Percentiles rank a stretch among this genome's conserved stretches.
These are phyloP conservation scores for Aspergillus sp. DNA, from an alignment of 2,329 filamentous ascomycete species.

Conservation along the genomic window DNA sequence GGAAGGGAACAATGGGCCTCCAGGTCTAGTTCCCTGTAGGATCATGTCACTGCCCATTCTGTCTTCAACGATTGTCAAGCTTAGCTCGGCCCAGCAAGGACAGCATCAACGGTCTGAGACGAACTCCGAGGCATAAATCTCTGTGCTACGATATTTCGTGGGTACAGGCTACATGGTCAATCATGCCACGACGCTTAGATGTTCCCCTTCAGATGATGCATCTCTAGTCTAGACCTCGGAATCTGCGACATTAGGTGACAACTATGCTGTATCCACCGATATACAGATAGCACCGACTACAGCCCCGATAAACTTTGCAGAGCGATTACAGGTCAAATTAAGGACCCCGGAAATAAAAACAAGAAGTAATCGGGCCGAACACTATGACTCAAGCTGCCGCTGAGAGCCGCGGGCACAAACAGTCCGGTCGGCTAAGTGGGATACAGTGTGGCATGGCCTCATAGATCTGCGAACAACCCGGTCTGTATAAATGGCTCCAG, in stretches of 20 bases:
- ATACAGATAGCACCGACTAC: neutral
- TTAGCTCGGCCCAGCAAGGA: neutral
- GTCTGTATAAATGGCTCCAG: slow-evolving; percentile 12
- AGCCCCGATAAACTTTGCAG: neutral
- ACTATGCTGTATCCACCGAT: neutral
- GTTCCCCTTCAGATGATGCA: neutral
- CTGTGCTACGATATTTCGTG: neutral
- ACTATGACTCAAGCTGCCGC: neutral
- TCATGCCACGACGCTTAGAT: too few species aligned
- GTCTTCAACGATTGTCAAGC: neutral
- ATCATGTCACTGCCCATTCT: neutral
- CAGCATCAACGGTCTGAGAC: neutral
- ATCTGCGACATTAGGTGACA: neutral
- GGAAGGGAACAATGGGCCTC: neutral
- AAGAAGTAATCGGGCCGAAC: neutral
- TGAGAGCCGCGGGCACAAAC: neutral
- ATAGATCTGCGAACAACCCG: slow-evolving; percentile 8
- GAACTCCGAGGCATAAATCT: neutral
- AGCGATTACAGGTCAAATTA: neutral
- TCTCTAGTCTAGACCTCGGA: neutral
- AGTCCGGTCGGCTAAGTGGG: slow-evolving; percentile 2
- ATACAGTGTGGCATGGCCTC: slow-evolving; percentile 12
- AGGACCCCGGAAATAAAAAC: slow-evolving; percentile 5
- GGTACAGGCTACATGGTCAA: neutral
- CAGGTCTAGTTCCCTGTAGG: neutral